Evolutionary conservation across 2,329 filamentous ascomycete species (phyloP), one percentile per base, ranked within the genome.

Genomic region (Fonsecaea pedrosoi): DNA sequence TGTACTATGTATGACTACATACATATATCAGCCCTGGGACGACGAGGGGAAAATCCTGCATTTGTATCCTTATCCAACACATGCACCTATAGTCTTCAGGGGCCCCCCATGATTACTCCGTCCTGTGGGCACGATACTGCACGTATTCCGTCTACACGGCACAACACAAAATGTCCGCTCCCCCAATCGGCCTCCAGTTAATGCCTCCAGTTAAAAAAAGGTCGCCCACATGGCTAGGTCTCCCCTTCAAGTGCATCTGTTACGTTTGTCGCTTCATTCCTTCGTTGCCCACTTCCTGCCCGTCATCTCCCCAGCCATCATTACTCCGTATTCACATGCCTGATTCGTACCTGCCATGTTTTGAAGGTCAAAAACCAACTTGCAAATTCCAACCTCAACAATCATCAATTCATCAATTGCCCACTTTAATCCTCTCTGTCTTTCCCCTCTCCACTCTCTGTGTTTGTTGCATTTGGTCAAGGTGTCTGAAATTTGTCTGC

Each of bases 21-120:
- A 42, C 45, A 50, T 50, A 50, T 50, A 50, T 50, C 45, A 50
- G 18, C 18, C 45, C 45, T 10, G 18, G 45, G n/a, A 50, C 45
- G 45, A 50, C 38, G 45, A 21, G 45, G 45, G 18, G 3, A 18
- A 21, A 9, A 18, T 12, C 45, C 18, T 50, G 45, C 15, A 3
- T n/a, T 50, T 9, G 25, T 25, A 25, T 25, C 25, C 25, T 25
- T 50, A 25, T 25, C 25, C 45, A 25, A 48, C n/a, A 18, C 42
- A 18, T 48, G 6, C 42, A 18, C 42, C 10, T 10, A 48, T 18
- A 48, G 21, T 48, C n/a, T 48, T 18, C 42, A 48, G n/a, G 18
- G 25, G 25, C 2, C 9, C 45, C 18, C 45, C 45, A 10, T 50
- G 3, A 21, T 21, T 50, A 12, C 45, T 50, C 45, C 45, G 18